A percentile compares a stretch with the other conserved stretches of the same genome.
Evolutionary conservation across 805 yeast species (phyloP).

Genomic region (Yarrowia sp.): DNA sequence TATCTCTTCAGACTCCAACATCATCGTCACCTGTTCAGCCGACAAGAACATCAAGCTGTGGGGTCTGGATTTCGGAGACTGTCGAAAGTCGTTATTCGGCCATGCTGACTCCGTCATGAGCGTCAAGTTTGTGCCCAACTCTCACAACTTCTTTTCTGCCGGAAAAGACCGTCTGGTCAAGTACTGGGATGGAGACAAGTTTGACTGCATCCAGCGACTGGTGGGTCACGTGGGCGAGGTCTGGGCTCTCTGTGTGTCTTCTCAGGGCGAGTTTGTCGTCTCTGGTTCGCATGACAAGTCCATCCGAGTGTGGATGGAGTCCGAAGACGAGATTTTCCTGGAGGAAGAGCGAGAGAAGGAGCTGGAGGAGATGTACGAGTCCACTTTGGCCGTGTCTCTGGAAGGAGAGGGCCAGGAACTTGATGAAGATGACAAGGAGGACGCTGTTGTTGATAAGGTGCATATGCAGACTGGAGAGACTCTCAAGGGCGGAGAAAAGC

Average conservation of each 20-base stretch:
- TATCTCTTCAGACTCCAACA: conserved; percentile 82
- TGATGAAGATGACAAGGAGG: conserved; percentile 42
- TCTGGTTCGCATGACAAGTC: conserved; percentile 92
- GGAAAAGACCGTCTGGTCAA: conserved; percentile 87
- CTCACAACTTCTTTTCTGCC: conserved; percentile 85
- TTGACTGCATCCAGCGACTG: conserved; percentile 86
- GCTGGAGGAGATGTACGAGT: conserved; percentile 86
- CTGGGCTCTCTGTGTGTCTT: conserved; percentile 83
- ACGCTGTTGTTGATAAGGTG: conserved; percentile 51
- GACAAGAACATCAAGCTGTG: conserved; percentile 96
- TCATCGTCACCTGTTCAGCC: conserved; percentile 90
- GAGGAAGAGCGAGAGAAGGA: conserved; percentile 97
- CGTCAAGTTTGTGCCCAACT: conserved; percentile 77
- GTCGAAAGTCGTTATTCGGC: conserved; percentile 94
- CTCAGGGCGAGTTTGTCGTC: conserved; percentile 63
- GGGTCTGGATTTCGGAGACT: conserved; percentile 99
- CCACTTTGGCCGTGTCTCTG: conserved; percentile 67
- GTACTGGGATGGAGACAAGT: conserved; percentile 98
- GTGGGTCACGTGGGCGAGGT: conserved; percentile 89
- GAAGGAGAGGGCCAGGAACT: conserved; percentile 54
- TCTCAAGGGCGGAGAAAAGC: conserved; percentile 87
- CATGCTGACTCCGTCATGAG: conserved; percentile 95
- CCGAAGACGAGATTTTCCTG: conserved; percentile 91
- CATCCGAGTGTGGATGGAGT: conserved; percentile 87
- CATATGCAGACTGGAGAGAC: conserved; percentile 85